Evolutionary conservation across 108 stramenopile species (phyloP), one percentile per base, ranked within the genome.

Genomic region (Nannochloropsis oceanica): DNA sequence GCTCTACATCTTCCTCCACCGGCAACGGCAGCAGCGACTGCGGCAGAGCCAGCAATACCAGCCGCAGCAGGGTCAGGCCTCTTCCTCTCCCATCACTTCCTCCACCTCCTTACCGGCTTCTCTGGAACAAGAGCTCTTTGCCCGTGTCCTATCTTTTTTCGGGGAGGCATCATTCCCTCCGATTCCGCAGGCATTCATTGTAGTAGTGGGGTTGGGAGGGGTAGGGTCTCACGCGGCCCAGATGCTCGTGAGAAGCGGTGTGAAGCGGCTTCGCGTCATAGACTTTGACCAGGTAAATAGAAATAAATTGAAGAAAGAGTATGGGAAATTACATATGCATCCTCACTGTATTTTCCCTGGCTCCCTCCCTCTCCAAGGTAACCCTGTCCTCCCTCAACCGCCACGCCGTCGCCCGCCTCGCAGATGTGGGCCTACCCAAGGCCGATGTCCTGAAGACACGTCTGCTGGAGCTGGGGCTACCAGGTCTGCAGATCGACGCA

Each of bases 181-280:
- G 11, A 86, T 95, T 34, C 88, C 83, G 79, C 80, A 86, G 22
- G 44, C 92, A 22, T 90, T 92, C 73, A 91, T 95, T 13, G 92
- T 96, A 25, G 94, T 99, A 25, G 94, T 99, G 43, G 98, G 98
- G n/a, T 86, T 96, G 42, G 98, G 98, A n/a, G 97, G 97, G 20
- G 97, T 99, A 8, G 91, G 91, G 12, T 88, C 93, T 46, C 99
- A 99, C 87, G 89, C 93, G 11, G 97, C 97, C 18, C 90, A 95
- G 82, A 97, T 99, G 96, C 91, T 99, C 73, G 97, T 94, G 11
- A 91, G 99, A 20, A 90, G 93, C 24, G 99, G 99, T 13, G 95
- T 98, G 5, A 86, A 90, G 26, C 87, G 91, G 59, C 84, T 99
- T 26, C 92, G 97, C 26, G 88, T 99, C 79, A 94, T 99, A 80